Percentiles rank a stretch among this genome's conserved stretches.
These are phyloP conservation scores for Rhytidiadelphus loreus DNA, from an alignment of 225 moss, liverwort and hornwort species.

Conservation along the genomic window DNA sequence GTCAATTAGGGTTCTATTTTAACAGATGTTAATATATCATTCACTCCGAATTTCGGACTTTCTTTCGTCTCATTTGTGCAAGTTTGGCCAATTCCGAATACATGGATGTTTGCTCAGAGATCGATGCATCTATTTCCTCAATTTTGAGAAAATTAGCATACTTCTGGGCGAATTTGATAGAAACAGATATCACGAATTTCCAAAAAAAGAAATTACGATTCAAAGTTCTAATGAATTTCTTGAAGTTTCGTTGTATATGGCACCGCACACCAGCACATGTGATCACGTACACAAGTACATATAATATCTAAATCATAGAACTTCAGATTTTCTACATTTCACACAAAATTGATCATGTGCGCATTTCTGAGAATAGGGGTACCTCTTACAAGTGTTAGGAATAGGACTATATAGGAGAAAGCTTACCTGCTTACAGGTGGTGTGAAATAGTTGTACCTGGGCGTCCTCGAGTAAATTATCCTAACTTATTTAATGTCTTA, in stretches of 20 bases:
- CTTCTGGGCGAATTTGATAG: neutral
- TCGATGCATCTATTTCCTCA: neutral
- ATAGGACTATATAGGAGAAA: no score
- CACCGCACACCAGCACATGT: neutral
- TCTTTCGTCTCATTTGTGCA: neutral
- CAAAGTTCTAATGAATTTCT: neutral
- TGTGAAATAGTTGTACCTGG: neutral
- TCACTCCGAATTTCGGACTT: no score
- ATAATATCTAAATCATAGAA: neutral
- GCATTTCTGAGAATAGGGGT: neutral
- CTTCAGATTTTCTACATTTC: neutral
- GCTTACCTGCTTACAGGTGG: no score
- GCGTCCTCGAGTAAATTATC: neutral
- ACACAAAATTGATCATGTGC: neutral
- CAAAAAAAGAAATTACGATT: neutral
- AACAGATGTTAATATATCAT: neutral
- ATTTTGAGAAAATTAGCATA: neutral
- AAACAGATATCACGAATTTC: neutral
- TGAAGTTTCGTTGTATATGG: neutral
- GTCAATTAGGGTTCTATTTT: neutral
- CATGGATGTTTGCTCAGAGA: neutral
- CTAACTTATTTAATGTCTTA: neutral
- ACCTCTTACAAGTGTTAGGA: neutral
- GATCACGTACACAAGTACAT: neutral
- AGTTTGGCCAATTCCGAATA: neutral